Evolutionary conservation across 2,329 filamentous ascomycete species (phyloP), one percentile per base, ranked within the genome.

Genomic region (Colletotrichum viniferum): DNA sequence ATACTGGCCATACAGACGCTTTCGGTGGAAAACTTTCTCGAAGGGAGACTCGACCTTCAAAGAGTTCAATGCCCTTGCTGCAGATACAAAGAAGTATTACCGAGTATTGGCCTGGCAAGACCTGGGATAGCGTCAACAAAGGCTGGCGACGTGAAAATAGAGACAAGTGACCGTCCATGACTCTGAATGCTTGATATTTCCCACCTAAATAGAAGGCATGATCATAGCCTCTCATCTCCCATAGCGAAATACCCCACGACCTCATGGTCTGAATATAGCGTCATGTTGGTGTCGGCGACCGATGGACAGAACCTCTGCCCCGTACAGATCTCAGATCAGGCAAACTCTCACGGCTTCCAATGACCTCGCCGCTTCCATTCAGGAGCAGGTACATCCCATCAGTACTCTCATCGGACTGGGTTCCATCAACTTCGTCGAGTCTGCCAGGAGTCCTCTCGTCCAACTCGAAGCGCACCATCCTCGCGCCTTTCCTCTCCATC

Each of bases 271-370:
- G 26, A 21, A n/a, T 18, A 24, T 43, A 14, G 6, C 32, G 7
- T 32, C 12, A 36, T 43, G n/a, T 38, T 24, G 55, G 30, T 28
- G 64, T 60, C n/a, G 58, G 43, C 58, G 48, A 69, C 32, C 63
- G 62, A 28, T 21, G 28, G 58, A 76, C 58, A 24, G 69, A 76
- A 43, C 58, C 32, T 64, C 68, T 75, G 43, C 69, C 73, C 13
- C 73, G 69, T 63, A 69, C 73, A 38, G 63, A 69, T 21, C 73
- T 67, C 26, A 76, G 36, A 52, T 73, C 73, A 8, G 73, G 73
- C 43, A 76, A 38, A 30, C 70, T 73, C 34, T 73, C 73, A 5
- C 73, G 63, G 18, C 69, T 63, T 18, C 73, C 70, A 63, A 76
- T 64, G 12, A 76, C 69, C 14, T 76, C 73, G 6, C 73, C 69